These are phyloP conservation scores for Penicillium decumbens DNA, from an alignment of 2,329 filamentous ascomycete genomes.

Conservation along the genomic window DNA sequence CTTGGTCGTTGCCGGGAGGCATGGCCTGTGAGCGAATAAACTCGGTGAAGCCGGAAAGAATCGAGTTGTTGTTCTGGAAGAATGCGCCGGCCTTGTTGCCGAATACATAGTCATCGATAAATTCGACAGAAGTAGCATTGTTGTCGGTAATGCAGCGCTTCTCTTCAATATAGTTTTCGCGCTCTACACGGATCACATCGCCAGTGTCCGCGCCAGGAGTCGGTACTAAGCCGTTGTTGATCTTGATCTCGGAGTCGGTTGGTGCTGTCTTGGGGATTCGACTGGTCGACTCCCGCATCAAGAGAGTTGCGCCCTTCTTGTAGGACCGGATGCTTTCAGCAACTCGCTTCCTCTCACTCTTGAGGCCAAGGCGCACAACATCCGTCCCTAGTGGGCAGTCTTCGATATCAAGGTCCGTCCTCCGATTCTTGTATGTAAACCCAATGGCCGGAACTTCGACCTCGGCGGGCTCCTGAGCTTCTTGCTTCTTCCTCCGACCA, in stretches of 20 bases:
- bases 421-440: constrained; percentile 81
- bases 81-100: constrained; percentile 89
- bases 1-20: constrained; percentile 40
- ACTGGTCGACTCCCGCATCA: constrained; percentile 79
- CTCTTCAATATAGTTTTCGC: constrained; percentile 62
- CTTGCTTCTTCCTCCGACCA: constrained; percentile 48
- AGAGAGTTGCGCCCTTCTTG: constrained; percentile 75
- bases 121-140: constrained; percentile 79
- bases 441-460: constrained; percentile 76
- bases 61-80: constrained; percentile 99
- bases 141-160: constrained; percentile 87
- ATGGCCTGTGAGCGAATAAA: constrained; percentile 80
- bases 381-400: constrained; percentile 94
- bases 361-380: constrained; percentile 74
- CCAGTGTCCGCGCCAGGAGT: constrained; percentile 32
- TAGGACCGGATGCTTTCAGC: constrained; percentile 65
- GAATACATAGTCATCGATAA: constrained; percentile 78
- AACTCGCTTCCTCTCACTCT: constrained; percentile 71
- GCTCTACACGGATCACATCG: constrained; percentile 52
- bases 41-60: constrained; percentile 77
- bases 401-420: constrained; percentile 84
- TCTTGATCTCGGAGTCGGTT: constrained; percentile 16
- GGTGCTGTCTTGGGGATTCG: constrained; percentile 44
- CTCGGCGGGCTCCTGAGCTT: constrained; percentile 42
- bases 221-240: constrained; percentile 24